These are phyloP conservation scores for Omphalotus guepiniiformis DNA, from an alignment of 768 basidiomycete genomes.

Conservation along the genomic window DNA sequence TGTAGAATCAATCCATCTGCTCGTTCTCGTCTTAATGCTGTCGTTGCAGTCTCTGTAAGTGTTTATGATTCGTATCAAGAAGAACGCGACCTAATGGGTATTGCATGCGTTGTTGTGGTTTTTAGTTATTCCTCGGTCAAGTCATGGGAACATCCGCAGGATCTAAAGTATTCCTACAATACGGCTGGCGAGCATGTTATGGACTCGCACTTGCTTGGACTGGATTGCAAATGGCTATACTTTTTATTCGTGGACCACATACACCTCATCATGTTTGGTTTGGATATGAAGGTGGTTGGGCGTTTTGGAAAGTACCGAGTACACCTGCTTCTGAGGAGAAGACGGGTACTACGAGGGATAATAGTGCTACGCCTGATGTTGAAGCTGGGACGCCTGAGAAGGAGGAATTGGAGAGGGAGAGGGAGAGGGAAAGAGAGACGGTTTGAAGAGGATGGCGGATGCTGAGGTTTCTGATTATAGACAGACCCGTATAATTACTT, in stretches of 20 bases:
- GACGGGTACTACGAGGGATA: too few species aligned
- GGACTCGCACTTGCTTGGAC: conserved; percentile 40
- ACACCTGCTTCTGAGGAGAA: too few species aligned
- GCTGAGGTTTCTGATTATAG: too few species aligned
- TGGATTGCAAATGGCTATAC: conserved; percentile 36
- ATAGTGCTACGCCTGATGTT: too few species aligned
- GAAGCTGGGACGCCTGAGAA: too few species aligned
- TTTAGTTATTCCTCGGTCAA: conserved; percentile 53
- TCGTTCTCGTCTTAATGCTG: conserved; percentile 64
- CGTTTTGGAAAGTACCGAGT: conserved; percentile 3
- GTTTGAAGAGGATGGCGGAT: too few species aligned
- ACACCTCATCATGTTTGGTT: conserved; percentile 24
- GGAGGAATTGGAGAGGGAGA: too few species aligned
- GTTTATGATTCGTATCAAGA: too few species aligned
- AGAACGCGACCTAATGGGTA: too few species aligned
- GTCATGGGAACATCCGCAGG: conserved; percentile 55
- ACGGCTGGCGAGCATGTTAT: conserved; percentile 50
- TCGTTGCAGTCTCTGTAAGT: conserved; percentile 58
- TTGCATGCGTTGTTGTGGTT: background rate
- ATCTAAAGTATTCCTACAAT: conserved; percentile 42
- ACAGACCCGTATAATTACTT: too few species aligned
- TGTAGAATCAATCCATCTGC: conserved; percentile 36
- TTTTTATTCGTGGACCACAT: conserved; percentile 52
- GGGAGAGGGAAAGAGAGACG: too few species aligned
- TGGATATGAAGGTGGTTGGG: conserved; percentile 31